Base-by-base conservation (phyloP, 306 rosid genomes). In the Fagus crenata region DNA sequence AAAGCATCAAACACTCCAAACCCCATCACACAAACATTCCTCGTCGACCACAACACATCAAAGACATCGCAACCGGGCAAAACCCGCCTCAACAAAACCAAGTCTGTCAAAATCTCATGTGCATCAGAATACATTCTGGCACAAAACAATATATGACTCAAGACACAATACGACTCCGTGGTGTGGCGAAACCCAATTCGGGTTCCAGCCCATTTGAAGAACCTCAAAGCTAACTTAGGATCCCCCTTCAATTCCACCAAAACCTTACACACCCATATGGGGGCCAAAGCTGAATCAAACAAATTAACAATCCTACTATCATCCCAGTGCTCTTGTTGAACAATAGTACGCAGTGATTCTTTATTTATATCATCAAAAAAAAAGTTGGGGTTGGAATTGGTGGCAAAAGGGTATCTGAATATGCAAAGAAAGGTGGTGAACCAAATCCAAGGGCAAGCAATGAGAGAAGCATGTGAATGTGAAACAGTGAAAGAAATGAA, bases 1-100 rank as follows among this genome's bases (percentile, higher is more conserved):
- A 95, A 88, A 33, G 90, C 79, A 83, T 95, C 97, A 77, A 92
- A 92, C 49, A 90, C 97, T 40, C 97, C 97, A 31, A 83, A 81
- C 6, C 97, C 90, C 0, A 81, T 78, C 41, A 53, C 71, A 82
- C 96, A 85, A 53, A 87, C 86, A 82, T 82, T 86, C 88, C 92
- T 86, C 0, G 93, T 90, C 1, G 83, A 85, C 96, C 97, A 95
- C 86, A 95, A 74, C 80, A 84, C 82, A 77, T 92, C 93, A 85
- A 90, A 87, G 12, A 85, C 78, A 81, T 92, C 86, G 69, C 78
- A 85, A 49, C 90, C 92, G 0, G 90, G 93, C 39, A 89, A 40
- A n/a, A 53, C 83, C 77, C 85, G 75, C 71, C 83, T 77, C 81
- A 83, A 80, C 86, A 86, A 81, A 78, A 90, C 78, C 76, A 89